Conservation (phyloP, 345 rosid genomes). For the Tarenaya hassleriana region DNA sequence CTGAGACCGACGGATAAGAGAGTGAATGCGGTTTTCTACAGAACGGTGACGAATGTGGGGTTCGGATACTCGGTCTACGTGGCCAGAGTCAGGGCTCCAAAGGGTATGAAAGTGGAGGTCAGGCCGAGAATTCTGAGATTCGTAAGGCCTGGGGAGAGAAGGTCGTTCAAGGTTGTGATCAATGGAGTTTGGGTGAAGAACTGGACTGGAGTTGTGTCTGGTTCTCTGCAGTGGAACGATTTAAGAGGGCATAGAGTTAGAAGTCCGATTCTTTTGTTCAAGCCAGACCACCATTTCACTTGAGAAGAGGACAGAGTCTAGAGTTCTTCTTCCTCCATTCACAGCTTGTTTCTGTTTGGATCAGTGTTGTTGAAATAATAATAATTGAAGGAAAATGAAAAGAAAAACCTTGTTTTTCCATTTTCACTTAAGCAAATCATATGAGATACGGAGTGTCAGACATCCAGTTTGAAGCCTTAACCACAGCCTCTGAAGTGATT, state of each 20-base stretch:
- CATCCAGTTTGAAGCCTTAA: no score
- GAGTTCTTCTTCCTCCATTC: not conserved
- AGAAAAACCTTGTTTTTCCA: no score
- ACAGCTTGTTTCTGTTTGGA: no score
- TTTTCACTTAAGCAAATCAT: no score
- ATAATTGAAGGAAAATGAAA: no score
- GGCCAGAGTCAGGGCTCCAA: constrained; percentile 42
- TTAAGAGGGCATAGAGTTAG: constrained; percentile 39
- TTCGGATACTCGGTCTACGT: constrained; percentile 37
- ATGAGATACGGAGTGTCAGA: no score
- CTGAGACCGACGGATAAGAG: constrained; percentile 18
- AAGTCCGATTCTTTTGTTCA: constrained; percentile 48
- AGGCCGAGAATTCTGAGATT: constrained; percentile 46
- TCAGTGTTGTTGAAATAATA: no score
- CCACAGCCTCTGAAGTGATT: no score
- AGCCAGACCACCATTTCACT: not conserved
- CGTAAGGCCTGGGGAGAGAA: constrained; percentile 23
- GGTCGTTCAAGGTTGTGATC: constrained; percentile 46
- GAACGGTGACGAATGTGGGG: constrained; percentile 61
- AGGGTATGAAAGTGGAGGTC: constrained; percentile 43
- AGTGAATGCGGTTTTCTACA: constrained; percentile 46
- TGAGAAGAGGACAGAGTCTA: not conserved
- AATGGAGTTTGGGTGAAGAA: constrained; percentile 33
- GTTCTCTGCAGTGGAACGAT: constrained; percentile 57
- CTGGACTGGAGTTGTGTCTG: constrained; percentile 34